Evolutionary conservation across 768 basidiomycete genomes (phyloP).

Genomic region (Suillus luteus): DNA sequence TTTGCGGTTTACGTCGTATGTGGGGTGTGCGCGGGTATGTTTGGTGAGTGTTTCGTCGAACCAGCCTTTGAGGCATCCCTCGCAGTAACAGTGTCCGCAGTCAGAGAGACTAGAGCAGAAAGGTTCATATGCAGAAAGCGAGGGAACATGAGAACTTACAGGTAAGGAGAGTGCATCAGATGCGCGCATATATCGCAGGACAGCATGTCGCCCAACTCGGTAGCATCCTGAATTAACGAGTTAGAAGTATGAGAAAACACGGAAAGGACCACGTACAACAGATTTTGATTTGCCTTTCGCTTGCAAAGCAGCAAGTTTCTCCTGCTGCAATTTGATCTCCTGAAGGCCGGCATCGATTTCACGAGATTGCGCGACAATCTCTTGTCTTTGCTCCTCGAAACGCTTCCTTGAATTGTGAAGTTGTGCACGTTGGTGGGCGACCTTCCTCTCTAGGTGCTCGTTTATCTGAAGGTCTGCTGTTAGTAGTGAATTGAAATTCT

Average conservation of each 20-base stretch:
- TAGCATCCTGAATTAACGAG: constrained; percentile 36
- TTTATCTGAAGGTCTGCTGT: not conserved
- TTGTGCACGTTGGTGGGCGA: constrained; percentile 23
- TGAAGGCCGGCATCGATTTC: not conserved
- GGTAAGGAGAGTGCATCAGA: constrained; percentile 67
- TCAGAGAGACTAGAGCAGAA: constrained; percentile 48
- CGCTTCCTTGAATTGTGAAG: constrained; percentile 12
- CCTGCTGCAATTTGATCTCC: not conserved
- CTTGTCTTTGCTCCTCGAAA: constrained; percentile 18
- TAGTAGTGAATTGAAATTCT: not conserved
- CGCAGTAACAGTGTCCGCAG: constrained; percentile 75
- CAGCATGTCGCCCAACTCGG: constrained; percentile 52
- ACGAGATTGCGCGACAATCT: constrained; percentile 4
- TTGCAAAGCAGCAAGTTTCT: constrained; percentile 1
- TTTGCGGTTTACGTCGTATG: constrained; percentile 39
- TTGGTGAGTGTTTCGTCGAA: constrained; percentile 49
- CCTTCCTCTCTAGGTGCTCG: not conserved
- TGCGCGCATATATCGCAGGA: constrained; percentile 66
- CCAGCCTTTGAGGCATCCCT: constrained; percentile 59
- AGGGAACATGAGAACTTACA: constrained; percentile 42
- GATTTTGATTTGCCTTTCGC: not conserved
- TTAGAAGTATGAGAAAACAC: not conserved
- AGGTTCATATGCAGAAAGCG: constrained; percentile 5
- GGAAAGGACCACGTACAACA: not conserved
- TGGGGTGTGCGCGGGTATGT: constrained; percentile 50